These are phyloP conservation scores for Corylus avellana DNA, from an alignment of 306 rosid species.

Conservation along the genomic window DNA sequence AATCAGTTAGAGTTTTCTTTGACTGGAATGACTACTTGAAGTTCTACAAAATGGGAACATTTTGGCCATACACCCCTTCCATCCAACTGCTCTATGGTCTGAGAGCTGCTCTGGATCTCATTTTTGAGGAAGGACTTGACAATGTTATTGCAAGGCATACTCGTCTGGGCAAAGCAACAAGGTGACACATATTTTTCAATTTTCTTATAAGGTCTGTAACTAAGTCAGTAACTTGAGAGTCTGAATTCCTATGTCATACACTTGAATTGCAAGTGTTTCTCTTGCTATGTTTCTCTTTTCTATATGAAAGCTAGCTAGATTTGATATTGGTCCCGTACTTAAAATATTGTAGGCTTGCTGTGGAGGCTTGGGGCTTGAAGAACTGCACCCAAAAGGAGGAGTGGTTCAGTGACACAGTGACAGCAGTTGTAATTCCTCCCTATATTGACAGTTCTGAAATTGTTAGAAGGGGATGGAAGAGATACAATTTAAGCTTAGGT, in stretches of 20 bases:
- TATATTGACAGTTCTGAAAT: constrained; percentile 82
- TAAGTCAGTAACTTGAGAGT: neutral
- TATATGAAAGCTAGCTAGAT: neutral
- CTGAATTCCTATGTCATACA: neutral
- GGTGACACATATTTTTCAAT: constrained; percentile 41
- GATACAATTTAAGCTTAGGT: constrained; percentile 95
- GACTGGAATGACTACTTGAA: constrained; percentile 96
- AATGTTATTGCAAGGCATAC: constrained; percentile 81
- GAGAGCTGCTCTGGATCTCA: constrained; percentile 78
- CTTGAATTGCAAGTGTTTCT: neutral
- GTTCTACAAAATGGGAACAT: constrained; percentile 88
- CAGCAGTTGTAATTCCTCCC: constrained; percentile 90
- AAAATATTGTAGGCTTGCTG: constrained; percentile 72
- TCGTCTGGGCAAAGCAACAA: constrained; percentile 88
- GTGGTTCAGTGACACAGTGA: constrained; percentile 93
- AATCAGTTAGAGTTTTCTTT: constrained; percentile 87
- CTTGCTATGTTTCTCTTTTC: neutral
- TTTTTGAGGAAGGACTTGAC: constrained; percentile 96
- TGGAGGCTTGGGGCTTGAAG: constrained; percentile 99
- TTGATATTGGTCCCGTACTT: constrained; percentile 15
- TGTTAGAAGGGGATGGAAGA: constrained; percentile 88
- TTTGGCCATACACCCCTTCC: constrained; percentile 99
- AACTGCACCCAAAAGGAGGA: constrained; percentile 95
- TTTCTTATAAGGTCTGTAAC: constrained; percentile 4
- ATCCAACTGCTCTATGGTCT: constrained; percentile 86